Base-by-base conservation (phyloP, 1,284 basidiomycete species). In the Leccinum solheimii region DNA sequence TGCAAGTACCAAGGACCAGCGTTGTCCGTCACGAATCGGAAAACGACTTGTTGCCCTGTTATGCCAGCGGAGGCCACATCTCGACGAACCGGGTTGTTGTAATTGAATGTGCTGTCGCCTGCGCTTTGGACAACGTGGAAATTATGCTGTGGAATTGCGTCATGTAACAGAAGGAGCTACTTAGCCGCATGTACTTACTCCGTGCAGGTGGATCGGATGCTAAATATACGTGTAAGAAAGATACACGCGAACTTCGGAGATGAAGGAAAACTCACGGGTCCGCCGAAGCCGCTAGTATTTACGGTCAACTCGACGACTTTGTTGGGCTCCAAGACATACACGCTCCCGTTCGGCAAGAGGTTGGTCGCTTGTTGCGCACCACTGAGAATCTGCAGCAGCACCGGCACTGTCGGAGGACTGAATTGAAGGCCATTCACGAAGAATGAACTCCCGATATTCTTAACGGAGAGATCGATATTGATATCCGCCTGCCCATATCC, bases 21-120 rank as follows among this genome's bases (percentile, higher is more conserved):
- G 48, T 80, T 79, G 55, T 79, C 71, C 1, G 78, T 76, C 49
- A 66, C 64, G 56, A 72, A 80, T 27, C 77, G 74, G 26, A 79
- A 66, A 5, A 72, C 69, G 43, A 72, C 66, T 55, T 66, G 70
- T 60, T 77, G 65, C 26, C 66, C 71, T 48, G 55, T 19, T 26
- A 30, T 51, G 23, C 76, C 78, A 40, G 69, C 61, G 6, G 62
- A 71, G 30, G 69, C 63, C 5, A 71, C 70, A 49, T 79, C 78
- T 14, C 77, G 68, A 34, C 72, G 71, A 10, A 75, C 70, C 1
- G 81, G 81, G 58, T 81, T 78, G 9, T 62, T 58, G 64, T 73
- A 80, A 68, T 82, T 81, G 59, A 76, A 75, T 7, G 58, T 48
- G 52, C 58, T 67, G 21, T 4, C n/a, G 26, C 68, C 70, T 10